phyloP scores from a whole-genome alignment of 169 alveolate species.

The Plasmodium malariae region DNA sequence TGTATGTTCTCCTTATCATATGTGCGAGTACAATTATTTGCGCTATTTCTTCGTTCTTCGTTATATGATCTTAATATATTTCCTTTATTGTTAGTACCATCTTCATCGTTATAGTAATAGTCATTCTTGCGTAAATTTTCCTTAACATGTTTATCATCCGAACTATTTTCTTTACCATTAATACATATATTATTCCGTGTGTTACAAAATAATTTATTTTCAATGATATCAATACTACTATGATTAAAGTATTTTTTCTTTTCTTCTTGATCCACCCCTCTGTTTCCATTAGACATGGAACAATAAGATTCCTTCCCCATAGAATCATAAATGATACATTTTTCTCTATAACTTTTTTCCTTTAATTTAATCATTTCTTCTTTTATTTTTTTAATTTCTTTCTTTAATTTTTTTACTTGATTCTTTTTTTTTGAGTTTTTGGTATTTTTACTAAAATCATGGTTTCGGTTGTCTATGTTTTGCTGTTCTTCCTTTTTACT shows the following conservation, averaged over 20 bases:
- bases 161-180: background rate
- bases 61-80: no score
- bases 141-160: background rate
- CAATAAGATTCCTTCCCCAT: background rate
- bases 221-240: background rate
- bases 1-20: slow-evolving; percentile 8
- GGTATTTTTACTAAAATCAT: background rate
- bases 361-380: slow-evolving; percentile 66
- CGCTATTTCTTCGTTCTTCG: background rate
- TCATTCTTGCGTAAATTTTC: background rate
- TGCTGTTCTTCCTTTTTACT: background rate
- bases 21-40: background rate
- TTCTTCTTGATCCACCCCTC: background rate
- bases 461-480: background rate
- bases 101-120: background rate
- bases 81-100: background rate
- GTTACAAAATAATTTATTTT: background rate
- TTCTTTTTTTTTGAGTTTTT: slow-evolving; percentile 47
- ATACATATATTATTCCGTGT: background rate
- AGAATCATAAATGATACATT: background rate
- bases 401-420: slow-evolving; percentile 53
- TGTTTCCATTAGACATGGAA: background rate
- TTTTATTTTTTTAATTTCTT: slow-evolving; percentile 64
- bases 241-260: background rate
- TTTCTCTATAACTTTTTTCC: slow-evolving; percentile 18